These are phyloP conservation scores for Ananas comosus DNA, from an alignment of 176 grass and related monocot genomes.

Conservation along the genomic window DNA sequence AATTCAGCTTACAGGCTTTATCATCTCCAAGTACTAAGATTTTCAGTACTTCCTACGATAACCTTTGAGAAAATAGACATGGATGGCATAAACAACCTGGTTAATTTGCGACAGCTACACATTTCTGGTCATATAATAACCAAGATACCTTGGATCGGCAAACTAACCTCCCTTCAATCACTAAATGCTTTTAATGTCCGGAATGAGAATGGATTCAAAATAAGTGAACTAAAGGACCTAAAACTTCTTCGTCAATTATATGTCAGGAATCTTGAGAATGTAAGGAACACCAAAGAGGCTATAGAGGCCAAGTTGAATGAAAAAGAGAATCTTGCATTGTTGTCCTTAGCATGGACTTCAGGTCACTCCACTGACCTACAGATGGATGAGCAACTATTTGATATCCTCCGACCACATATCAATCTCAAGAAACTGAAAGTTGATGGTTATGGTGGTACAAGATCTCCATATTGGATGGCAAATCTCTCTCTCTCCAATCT, in stretches of 20 bases:
- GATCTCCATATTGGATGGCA: slow-evolving; percentile 1
- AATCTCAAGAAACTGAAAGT: slow-evolving; percentile 6
- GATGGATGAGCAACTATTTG: slow-evolving; percentile 6
- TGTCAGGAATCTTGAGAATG: slow-evolving; percentile 16
- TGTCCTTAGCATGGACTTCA: slow-evolving; percentile 10
- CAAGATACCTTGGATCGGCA: slow-evolving; percentile 11
- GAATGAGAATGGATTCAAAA: slow-evolving; percentile 7
- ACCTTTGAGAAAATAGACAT: neutral
- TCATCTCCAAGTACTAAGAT: neutral
- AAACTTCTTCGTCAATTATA: slow-evolving; percentile 7
- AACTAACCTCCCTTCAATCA: slow-evolving; percentile 23
- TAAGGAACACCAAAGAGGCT: slow-evolving; percentile 1
- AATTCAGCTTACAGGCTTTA: neutral
- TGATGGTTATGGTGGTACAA: slow-evolving; percentile 6
- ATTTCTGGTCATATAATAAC: neutral
- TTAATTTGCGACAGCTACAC: slow-evolving; percentile 4
- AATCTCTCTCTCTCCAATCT: slow-evolving; percentile 2
- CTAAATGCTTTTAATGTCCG: slow-evolving; percentile 2
- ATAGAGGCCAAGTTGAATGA: slow-evolving; percentile 2
- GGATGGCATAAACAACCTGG: neutral
- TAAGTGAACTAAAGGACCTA: slow-evolving; percentile 6
- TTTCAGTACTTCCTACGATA: neutral
- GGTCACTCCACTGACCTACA: neutral
- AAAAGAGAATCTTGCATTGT: neutral
- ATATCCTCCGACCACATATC: slow-evolving; percentile 5